Base-by-base conservation (phyloP, 2,329 filamentous ascomycete species). In the Dactylellina leptospora region DNA sequence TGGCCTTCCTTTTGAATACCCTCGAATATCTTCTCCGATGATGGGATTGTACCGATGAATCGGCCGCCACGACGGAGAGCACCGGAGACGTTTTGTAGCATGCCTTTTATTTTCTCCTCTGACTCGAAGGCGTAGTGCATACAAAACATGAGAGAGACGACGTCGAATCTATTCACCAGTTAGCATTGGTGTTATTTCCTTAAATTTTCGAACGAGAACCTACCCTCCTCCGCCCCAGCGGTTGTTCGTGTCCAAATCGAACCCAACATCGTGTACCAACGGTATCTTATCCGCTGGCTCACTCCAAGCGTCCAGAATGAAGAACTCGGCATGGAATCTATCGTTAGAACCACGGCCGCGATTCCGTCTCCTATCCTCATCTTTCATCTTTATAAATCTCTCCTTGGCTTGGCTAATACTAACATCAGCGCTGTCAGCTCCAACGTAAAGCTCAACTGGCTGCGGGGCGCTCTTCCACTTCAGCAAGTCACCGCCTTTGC, bases 131-230 rank as follows among this genome's bases (percentile, higher is more conserved):
- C 93, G 79, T 99, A 99, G 81, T 99, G 95, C 88, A 99, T 95
- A 77, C 92, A 96, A 80, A 99, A 99, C 95, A 99, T 99, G 87
- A 96, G 96, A 78, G 90, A 92, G 74, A 99, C 93, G 42, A 97
- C 90, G 79, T 99, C 95, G 77, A 97, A 99, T 2, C 93, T 74
- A 58, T 20, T 23, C n/a, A 18, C 6, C 0, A 11, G 9, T 64
- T 50, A 72, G 53, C 18, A 64, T 72, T 9, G 42, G 3, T 40
- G 10, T 10, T n/a, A 5, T 25, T 10, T 25, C 42, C 2, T 8
- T 27, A 22, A 5, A 10, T n/a, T 11, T 8, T 6, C 16, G n/a
- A 9, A 22, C 42, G 18, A 22, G 36, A 44, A 68, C 73, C 70
- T 54, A 73, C 66, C 74, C 74, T 42, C 75, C 75, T 3, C 75